Evolutionary conservation across 2,329 filamentous ascomycete species (phyloP), one percentile per base, ranked within the genome.

Genomic region (Aspergillus ochraceoroseus): DNA sequence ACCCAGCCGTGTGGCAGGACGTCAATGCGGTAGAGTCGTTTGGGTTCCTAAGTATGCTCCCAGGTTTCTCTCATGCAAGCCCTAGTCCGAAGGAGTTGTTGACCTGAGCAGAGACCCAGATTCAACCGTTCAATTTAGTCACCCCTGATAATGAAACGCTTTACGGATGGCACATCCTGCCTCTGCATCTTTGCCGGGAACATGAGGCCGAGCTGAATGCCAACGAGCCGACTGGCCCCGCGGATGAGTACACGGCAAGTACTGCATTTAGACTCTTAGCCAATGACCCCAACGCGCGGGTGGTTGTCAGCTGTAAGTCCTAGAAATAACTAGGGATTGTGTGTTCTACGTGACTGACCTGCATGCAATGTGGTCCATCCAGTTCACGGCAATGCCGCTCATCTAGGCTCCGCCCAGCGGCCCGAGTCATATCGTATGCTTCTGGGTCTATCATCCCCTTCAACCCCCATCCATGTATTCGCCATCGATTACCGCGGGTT

Each of bases 401-500:
- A 94, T 54, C 65, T 96, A 19, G 87, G 83, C 12, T 85, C 94
- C 61, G 80, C 79, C 44, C 76, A 82, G 59, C 80, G 90, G 11
- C 83, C 87, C 2, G 74, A 80, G 20, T 84, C 80, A 41, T 94
- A 94, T 61, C 86, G 88, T 53, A 75, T 81, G 30, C 70, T 95
- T 28, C 79, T 87, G 3, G 77, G 83, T 37, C 79, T 82, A 2
- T 84, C 83, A 2, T 76, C 75, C 0, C 80, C 72, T 0, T 71
- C 76, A 41, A 78, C 65, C 33, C 68, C 68, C 1, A 55, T 88
- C 39, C 89, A 95, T 58, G 77, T 95, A 30, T 71, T 95, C n/a
- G 79, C 87, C 26, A 80, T 95, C 54, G 88, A 95, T 70, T 95
- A 95, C 65, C 83, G 89, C 12, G 89, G 89, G 5, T 95, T 87